These are phyloP conservation scores for Podospora anserina DNA, from an alignment of 495 filamentous ascomycete genomes.

Conservation along the genomic window DNA sequence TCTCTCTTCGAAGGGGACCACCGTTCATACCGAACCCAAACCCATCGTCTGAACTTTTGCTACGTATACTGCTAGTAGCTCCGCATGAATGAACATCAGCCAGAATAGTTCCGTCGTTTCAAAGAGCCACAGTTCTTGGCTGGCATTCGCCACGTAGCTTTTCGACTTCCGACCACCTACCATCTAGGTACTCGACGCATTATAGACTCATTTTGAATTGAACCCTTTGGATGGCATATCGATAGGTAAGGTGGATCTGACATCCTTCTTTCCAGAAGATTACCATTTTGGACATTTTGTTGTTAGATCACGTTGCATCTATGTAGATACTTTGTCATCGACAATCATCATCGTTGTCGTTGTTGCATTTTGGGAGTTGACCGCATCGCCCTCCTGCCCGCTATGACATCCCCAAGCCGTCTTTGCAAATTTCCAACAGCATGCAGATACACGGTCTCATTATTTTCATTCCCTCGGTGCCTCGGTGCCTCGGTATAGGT, in stretches of 20 bases:
- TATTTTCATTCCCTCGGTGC: conserved; percentile 9
- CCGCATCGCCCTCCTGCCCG: conserved; percentile 24
- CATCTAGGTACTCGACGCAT: conserved; percentile 15
- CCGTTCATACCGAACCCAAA: conserved; percentile 10
- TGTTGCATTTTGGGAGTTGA: conserved; percentile 9
- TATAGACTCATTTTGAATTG: conserved; percentile 7
- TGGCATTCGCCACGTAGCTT: not conserved
- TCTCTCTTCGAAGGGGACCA: conserved; percentile 18
- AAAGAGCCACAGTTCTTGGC: conserved; percentile 19
- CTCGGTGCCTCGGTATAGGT: conserved; percentile 13
- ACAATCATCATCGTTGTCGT: conserved; percentile 3
- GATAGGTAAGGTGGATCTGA: not conserved
- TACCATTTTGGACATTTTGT: conserved; percentile 16
- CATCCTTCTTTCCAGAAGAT: conserved; percentile 31
- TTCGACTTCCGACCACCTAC: not conserved
- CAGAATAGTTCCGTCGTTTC: conserved; percentile 28
- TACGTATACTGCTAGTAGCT: conserved; percentile 2
- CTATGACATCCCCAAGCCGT: conserved; percentile 23
- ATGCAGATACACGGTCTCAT: conserved; percentile 13
- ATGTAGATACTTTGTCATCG: too few relatives aligned
- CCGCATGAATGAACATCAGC: conserved; percentile 23
- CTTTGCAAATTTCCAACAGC: conserved; percentile 14
- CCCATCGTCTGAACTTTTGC: conserved; percentile 27
- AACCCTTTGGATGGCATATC: conserved; percentile 5
- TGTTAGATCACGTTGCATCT: not conserved